Evolutionary conservation across 2,329 filamentous ascomycete species (phyloP), one percentile per base, ranked within the genome.

Genomic region (Microcera coccophila): DNA sequence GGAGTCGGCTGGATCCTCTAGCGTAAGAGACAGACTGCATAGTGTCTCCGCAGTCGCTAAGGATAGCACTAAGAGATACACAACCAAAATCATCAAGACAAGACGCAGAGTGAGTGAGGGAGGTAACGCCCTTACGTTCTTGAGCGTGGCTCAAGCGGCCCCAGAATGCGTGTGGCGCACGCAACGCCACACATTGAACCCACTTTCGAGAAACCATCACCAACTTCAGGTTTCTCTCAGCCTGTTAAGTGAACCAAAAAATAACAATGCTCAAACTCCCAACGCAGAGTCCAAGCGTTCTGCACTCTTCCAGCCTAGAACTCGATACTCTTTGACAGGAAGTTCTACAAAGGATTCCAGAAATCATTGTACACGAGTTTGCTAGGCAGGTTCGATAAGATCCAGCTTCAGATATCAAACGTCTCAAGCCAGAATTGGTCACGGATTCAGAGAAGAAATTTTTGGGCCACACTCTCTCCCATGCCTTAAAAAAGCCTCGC

Each of bases 131-230:
- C 29, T n/a, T 32, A n/a, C 11, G 15, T 32, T 32, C n/a, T 32
- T 14, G 5, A 32, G 29, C 29, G 11, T 17, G 29, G 9, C 12
- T 10, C 8, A 32, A 32, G n/a, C 9, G 9, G 29, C 22, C 22
- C 22, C 22, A 7, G 22, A 7, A 7, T 12, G 22, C 55, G 51
- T 35, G 37, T 20, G 37, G 46, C 38, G 40, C 20, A 32, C 29
- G 11, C 12, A 20, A 35, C 42, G 50, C 54, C 54, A 58, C 54
- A 50, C 29, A 24, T 12, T 4, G 43, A 41, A 42, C 48, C 55
- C 55, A 58, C 55, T 43, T 35, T 36, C 36, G 41, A 58, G 55
- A 58, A 58, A 54, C 54, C 38, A 55, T 58, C 50, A 38, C 42
- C 47, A 48, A 57, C 52, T 50, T 51, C 20, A 38, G 36, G 21